phyloP scores from a whole-genome alignment of 257 asterid species.

The Gentiana macrophylla region DNA sequence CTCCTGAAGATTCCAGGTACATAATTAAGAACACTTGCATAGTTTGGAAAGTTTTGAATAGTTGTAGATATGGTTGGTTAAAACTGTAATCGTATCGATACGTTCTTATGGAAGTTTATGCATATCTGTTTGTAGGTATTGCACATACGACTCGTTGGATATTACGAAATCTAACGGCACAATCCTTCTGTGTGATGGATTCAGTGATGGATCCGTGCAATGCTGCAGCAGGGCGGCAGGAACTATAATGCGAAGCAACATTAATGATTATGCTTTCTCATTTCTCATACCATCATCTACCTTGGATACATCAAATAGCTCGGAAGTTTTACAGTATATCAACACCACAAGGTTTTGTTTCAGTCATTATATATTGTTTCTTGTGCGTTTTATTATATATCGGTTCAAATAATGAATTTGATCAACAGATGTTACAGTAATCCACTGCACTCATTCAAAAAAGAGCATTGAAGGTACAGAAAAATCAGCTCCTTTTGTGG shows the following conservation, averaged over 20 bases:
- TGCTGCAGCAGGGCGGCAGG: conserved; percentile 34
- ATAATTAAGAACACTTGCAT: too few species aligned
- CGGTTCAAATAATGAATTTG: too few species aligned
- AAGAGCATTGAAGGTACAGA: conserved; percentile 11
- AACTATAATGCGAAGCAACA: conserved; percentile 27
- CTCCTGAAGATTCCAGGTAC: too few species aligned
- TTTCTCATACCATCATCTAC: conserved; percentile 40
- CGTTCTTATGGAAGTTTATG: too few species aligned
- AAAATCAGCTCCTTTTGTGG: conserved; percentile 27
- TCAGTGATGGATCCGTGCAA: conserved; percentile 14
- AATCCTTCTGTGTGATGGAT: conserved; percentile 40
- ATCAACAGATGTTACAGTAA: conserved; percentile 25
- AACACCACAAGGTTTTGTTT: background rate
- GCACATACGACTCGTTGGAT: too few species aligned
- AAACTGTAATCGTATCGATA: too few species aligned
- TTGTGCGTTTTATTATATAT: too few species aligned
- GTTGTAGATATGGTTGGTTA: too few species aligned
- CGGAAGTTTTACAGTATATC: background rate
- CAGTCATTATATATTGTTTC: too few species aligned
- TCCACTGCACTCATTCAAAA: conserved; percentile 37
- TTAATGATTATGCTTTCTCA: conserved; percentile 30
- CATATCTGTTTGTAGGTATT: too few species aligned
- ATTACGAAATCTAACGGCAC: conserved; percentile 21
- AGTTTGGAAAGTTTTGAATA: too few species aligned
- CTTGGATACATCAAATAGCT: conserved; percentile 25